Conservation (phyloP, 73 alveolate species). For the Symbiodinium natans region DNA sequence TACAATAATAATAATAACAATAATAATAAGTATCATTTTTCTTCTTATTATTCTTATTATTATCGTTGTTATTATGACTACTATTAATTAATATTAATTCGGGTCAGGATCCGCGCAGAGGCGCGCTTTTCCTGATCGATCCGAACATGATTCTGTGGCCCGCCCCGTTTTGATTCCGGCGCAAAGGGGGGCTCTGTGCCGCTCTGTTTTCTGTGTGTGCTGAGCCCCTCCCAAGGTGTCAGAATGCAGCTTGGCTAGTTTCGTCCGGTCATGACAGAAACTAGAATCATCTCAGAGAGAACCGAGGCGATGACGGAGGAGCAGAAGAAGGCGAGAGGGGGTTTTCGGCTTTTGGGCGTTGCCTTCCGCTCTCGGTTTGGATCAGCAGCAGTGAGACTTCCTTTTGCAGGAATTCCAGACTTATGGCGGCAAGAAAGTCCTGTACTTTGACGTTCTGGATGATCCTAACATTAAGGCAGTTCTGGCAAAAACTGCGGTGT, state of each 20-base stretch:
- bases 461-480: background rate
- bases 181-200: too few species aligned
- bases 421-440: conserved; percentile 3
- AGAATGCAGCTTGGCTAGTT: conserved; percentile 7
- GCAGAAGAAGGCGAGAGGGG: conserved; percentile 1
- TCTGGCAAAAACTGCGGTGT: background rate
- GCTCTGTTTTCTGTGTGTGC: too few species aligned
- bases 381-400: too few species aligned
- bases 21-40: too few species aligned
- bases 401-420: background rate
- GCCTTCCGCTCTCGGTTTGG: too few species aligned
- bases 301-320: conserved; percentile 2
- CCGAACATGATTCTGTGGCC: conserved; percentile 8
- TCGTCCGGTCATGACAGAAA: too few species aligned
- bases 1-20: too few species aligned
- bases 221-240: conserved; percentile 1
- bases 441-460: conserved; percentile 1
- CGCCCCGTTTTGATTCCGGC: too few species aligned
- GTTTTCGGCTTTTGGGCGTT: background rate
- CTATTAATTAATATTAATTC: too few species aligned
- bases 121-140: background rate
- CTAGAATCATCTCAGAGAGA: too few species aligned
- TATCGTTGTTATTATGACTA: too few species aligned
- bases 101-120: conserved; percentile 13
- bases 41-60: too few species aligned